A percentile compares a stretch with the other conserved stretches of the same genome.
phyloP scores from a whole-genome alignment of 2,329 filamentous ascomycete species.

The Emmonsiellopsis sp. region DNA sequence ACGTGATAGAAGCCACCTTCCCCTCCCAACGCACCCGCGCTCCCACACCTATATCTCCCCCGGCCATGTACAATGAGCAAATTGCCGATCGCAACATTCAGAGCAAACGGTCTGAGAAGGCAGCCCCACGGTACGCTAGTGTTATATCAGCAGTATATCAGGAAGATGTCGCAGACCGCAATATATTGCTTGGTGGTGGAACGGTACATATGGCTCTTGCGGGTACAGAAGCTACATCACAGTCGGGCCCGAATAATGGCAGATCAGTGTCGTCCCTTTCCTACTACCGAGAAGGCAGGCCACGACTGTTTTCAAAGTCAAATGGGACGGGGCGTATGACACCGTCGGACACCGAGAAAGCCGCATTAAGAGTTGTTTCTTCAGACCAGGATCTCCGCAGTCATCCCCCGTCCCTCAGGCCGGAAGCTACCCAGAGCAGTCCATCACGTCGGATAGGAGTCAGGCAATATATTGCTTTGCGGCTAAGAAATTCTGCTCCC shows the following conservation, averaged over 20 bases:
- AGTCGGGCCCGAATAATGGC: slow-evolving; percentile 1
- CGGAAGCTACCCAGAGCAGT: not conserved
- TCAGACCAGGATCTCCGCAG: slow-evolving; percentile 18
- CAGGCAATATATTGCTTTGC: slow-evolving; percentile 1
- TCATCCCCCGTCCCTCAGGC: not conserved
- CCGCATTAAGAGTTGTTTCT: slow-evolving; percentile 8
- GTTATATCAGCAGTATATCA: slow-evolving; percentile 29
- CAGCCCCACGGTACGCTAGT: slow-evolving; percentile 19
- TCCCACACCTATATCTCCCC: slow-evolving; percentile 21
- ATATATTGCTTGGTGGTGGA: slow-evolving; percentile 22
- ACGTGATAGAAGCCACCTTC: slow-evolving; percentile 32
- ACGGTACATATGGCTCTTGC: slow-evolving; percentile 15
- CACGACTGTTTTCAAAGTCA: slow-evolving; percentile 4
- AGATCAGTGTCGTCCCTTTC: not conserved
- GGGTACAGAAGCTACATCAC: slow-evolving; percentile 13
- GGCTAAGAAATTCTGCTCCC: slow-evolving; percentile 5
- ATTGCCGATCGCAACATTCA: slow-evolving; percentile 36
- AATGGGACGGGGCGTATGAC: not conserved
- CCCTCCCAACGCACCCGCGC: slow-evolving; percentile 24
- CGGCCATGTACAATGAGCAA: slow-evolving; percentile 34
- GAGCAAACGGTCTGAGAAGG: slow-evolving; percentile 14
- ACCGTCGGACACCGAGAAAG: not conserved
- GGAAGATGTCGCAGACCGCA: slow-evolving; percentile 35
- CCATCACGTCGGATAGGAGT: not conserved
- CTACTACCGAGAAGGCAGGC: slow-evolving; percentile 4